Evolutionary conservation across 495 filamentous ascomycete genomes (phyloP), one percentile per base, ranked within the genome.

Genomic region (Trichoderma erinaceum): DNA sequence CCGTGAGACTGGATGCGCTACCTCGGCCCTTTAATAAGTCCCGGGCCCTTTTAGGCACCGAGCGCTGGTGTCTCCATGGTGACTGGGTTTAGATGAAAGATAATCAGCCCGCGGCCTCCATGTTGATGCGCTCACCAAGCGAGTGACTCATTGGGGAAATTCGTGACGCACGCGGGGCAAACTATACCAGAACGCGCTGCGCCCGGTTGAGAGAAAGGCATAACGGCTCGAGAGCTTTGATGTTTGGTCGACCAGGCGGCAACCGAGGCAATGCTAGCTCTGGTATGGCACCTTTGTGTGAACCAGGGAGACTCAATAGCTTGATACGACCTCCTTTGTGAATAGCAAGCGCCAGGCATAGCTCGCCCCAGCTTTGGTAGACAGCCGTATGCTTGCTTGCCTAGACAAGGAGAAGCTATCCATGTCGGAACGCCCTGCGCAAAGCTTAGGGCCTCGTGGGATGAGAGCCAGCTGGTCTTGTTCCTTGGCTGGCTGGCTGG

Each of bases 151-250:
- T 32, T 27, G 16, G 23, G 52, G 23, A 18, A 61, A 21, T 32
- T 61, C 27, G 32, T 61, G 56, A 61, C 56, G 56, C 56, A 61
- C 56, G 56, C 27, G 56, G 56, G 56, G 56, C 56, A 27, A 61
- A 29, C 23, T 29, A 61, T 25, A 15, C 18, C n/a, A 16, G 6
- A 46, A 46, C 25, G 12, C 27, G 56, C 56, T 61, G 56, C 56
- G 56, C 56, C 56, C 27, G 23, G 48, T 61, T 23, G 29, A 8
- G n/a, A 29, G 16, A 61, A 29, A 16, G 1, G 12, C 25, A 61
- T 61, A 27, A 61, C 56, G 56, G 48, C 56, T 13, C 10, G 27
- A 4, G 56, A 61, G 56, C 25, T 61, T 23, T 27, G 12, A 6
- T 29, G 25, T 61, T 23, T 21, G 13, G 56, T 13, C 4, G 27